Evolutionary conservation across 2,329 filamentous ascomycete genomes (phyloP), one percentile per base, ranked within the genome.

Genomic region (Diaporthe velutina): DNA sequence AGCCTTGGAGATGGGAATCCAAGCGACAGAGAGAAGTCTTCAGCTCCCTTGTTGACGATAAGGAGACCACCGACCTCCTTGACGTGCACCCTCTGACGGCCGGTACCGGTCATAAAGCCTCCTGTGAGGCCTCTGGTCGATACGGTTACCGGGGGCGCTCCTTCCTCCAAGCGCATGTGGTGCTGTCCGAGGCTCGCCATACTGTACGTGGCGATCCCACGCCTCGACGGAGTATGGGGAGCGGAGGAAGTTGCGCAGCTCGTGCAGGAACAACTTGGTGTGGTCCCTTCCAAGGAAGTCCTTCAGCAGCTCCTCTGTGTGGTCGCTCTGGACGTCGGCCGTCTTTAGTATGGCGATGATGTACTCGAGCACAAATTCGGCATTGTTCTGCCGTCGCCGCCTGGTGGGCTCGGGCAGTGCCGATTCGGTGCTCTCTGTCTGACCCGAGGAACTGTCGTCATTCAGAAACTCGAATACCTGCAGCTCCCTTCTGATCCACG

Each of bases 301-400:
- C 30, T 90, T 86, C 50, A 98, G 82, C 83, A 98, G 89, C 55
- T 94, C 91, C 81, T 97, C 94, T 0, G 95, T 95, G 79, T 94
- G 91, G 0, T 95, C 95, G 52, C 89, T 89, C 83, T 95, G 95
- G 6, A 96, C 88, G 80, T 98, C 95, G 22, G 97, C 91, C 0
- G 92, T 94, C 81, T 94, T 96, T 74, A 98, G 84, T 30, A 98
- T 93, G 13, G 93, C 93, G 54, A 98, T 84, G 71, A 98, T 91
- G 81, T 97, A 98, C 80, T 97, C 94, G 13, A 98, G 88, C 15
- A 98, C 83, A 76, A 96, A 98, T 80, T 98, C 95, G 10, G 93
- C 90, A 79, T 96, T 96, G 77, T 90, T 92, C 50, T 73, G 71
- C 8, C 71, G 74, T n/a, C 61, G 54, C 1, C 48, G 70, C n/a